phyloP scores from a whole-genome alignment of 2,329 filamentous ascomycete species.

The Paracoccidioides brasiliensis region DNA sequence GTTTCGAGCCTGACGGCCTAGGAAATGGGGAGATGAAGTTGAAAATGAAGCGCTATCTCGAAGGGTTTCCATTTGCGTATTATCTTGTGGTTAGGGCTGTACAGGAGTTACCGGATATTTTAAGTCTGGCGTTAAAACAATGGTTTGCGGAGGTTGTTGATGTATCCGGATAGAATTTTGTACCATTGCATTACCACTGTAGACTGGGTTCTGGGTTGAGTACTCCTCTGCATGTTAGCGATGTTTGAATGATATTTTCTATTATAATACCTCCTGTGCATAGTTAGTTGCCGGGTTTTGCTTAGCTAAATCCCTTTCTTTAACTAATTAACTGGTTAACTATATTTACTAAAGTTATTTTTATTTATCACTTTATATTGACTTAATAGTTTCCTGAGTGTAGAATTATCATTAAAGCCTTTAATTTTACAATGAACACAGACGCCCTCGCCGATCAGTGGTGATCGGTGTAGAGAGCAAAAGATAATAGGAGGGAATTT shows the following conservation, averaged over 20 bases:
- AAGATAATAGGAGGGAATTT: background rate
- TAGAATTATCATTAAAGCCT: too few relatives aligned
- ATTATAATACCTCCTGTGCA: background rate
- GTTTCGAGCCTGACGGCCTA: conserved; percentile 57
- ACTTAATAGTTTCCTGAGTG: too few relatives aligned
- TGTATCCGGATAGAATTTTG: conserved; percentile 21
- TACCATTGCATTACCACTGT: background rate
- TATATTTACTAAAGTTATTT: too few relatives aligned
- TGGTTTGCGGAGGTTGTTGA: conserved; percentile 73
- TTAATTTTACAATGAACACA: too few relatives aligned
- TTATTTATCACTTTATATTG: too few relatives aligned
- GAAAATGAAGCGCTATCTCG: conserved; percentile 79
- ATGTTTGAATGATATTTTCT: background rate
- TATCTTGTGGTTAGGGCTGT: conserved; percentile 91
- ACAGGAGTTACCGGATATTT: conserved; percentile 73
- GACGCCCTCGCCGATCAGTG: too few relatives aligned
- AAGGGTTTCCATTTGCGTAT: conserved; percentile 93
- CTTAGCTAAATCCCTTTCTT: background rate
- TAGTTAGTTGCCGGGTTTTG: background rate
- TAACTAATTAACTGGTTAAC: background rate
- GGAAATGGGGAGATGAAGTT: conserved; percentile 50
- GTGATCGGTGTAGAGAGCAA: too few relatives aligned
- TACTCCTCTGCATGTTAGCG: background rate
- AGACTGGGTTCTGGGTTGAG: background rate
- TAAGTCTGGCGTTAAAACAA: conserved; percentile 79